Percentiles rank a stretch among this genome's conserved stretches.
phyloP scores from a whole-genome alignment of 805 yeast species.

The Zygosaccharomyces lentus region DNA sequence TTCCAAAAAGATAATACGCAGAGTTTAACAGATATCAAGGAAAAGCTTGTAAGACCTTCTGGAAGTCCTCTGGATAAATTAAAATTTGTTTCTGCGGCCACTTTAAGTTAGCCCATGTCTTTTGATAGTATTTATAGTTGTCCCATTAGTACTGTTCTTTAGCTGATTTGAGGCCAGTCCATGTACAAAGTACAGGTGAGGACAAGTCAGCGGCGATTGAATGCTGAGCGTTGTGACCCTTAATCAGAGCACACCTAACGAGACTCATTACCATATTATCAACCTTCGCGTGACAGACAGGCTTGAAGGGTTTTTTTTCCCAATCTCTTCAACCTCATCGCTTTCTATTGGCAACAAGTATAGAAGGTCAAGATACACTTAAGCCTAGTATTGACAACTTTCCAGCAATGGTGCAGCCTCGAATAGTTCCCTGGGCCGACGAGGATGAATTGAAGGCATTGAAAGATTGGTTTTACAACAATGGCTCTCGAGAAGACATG shows the following conservation, averaged over 20 bases:
- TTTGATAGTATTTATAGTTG: neutral
- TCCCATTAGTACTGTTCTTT: neutral
- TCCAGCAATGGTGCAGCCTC: conserved; percentile 23
- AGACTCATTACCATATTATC: neutral
- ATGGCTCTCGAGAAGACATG: conserved; percentile 26
- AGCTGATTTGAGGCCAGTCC: too few species aligned
- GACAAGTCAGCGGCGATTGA: too few species aligned
- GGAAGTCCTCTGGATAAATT: too few species aligned
- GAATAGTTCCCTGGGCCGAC: conserved; percentile 39
- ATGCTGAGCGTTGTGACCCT: neutral
- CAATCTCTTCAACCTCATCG: neutral
- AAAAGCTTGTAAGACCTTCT: neutral
- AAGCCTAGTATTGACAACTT: neutral
- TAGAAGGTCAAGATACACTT: neutral
- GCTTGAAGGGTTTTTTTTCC: neutral
- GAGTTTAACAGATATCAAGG: neutral
- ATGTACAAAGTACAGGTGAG: too few species aligned
- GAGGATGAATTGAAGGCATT: conserved; percentile 43
- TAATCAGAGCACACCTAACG: neutral
- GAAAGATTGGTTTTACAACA: conserved; percentile 50
- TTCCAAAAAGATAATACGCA: neutral
- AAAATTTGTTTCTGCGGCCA: neutral
- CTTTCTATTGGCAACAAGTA: neutral
- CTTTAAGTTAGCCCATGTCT: neutral
- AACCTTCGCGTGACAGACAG: neutral